phyloP scores from a whole-genome alignment of 768 basidiomycete species.

The Chalciporus chontae region DNA sequence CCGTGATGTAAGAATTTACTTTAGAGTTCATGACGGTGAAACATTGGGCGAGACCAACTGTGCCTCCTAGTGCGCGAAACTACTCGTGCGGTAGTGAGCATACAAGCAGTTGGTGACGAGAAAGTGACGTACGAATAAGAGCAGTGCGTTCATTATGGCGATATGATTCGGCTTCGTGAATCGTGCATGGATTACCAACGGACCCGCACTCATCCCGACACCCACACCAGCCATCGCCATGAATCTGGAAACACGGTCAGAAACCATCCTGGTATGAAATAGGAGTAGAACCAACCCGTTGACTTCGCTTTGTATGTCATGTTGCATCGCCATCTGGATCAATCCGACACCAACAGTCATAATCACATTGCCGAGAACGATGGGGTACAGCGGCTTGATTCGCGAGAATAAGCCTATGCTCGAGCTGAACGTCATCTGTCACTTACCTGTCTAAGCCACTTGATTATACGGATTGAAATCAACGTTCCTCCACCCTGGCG shows the following conservation, averaged over 20 bases:
- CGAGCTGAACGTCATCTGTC: neutral
- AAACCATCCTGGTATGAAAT: neutral
- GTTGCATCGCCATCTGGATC: conserved; percentile 39
- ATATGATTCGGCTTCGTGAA: conserved; percentile 41
- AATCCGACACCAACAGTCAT: conserved; percentile 42
- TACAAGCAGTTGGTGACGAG: rapidly evolving
- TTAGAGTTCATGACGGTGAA: conserved; percentile 44
- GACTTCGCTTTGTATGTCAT: conserved; percentile 31
- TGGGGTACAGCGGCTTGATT: conserved; percentile 39
- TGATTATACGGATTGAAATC: conserved; percentile 34
- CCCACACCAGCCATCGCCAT: conserved; percentile 44
- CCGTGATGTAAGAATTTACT: conserved; percentile 34
- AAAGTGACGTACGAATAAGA: conserved; percentile 40
- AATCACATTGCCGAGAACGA: conserved; percentile 36
- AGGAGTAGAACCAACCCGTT: conserved; percentile 30
- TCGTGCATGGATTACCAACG: conserved; percentile 42
- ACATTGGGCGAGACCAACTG: conserved; percentile 51
- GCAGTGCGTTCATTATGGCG: conserved; percentile 42
- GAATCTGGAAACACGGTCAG: conserved; percentile 27
- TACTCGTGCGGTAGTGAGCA: conserved; percentile 10
- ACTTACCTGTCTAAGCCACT: conserved; percentile 34
- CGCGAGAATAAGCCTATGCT: neutral
- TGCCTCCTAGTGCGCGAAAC: conserved; percentile 51
- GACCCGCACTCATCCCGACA: conserved; percentile 38
- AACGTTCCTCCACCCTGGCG: conserved; percentile 38